Base-by-base conservation (phyloP, 345 rosid genomes). In the Gossypium sturtianum region DNA sequence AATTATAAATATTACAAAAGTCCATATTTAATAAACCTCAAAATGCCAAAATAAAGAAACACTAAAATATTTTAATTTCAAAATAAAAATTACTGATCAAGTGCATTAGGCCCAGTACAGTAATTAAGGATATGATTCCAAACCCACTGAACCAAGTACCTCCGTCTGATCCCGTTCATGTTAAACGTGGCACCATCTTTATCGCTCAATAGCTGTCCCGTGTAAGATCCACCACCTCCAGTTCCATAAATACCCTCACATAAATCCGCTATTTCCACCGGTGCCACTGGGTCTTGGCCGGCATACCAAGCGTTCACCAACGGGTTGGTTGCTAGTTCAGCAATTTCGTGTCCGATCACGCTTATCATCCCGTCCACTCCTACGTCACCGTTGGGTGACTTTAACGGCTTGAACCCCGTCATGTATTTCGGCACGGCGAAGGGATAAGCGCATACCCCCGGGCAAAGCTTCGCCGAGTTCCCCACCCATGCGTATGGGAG, bases 221-320 rank as follows among this genome's bases (percentile, higher is more conserved):
- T 92, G 82, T 94, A 94, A 13, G 98, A 94, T 45, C 98, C 98
- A 12, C 98, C 98, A 2, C 98, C 98, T 4, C 98, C 98, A 0
- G 98, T 90, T 34, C 98, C 98, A 41, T 94, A 94, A 17, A 94
- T 92, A 1, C 98, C 98, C 93, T 94, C 98, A 13, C 98, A 94
- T 56, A 94, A 81, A 71, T 94, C 98, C 7, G 97, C 98, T 38
- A 94, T 92, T 60, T 94, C 98, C 70, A 91, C 97, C 25, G 98
- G 98, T n/a, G 84, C 84, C 9, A 79, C 89, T 60, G 97, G 97
- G 86, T 94, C 98, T 60, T 75, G 78, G 29, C 98, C 98, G 3
- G 98, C 98, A 25, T 89, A 94, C 98, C 98, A 94, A 1, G 97
- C 98, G 85, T 94, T 94, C 70, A 90, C 94, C 70, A 94, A 73